Base-by-base conservation (phyloP, 2,329 filamentous ascomycete species). In the Periglandula ipomoeae region DNA sequence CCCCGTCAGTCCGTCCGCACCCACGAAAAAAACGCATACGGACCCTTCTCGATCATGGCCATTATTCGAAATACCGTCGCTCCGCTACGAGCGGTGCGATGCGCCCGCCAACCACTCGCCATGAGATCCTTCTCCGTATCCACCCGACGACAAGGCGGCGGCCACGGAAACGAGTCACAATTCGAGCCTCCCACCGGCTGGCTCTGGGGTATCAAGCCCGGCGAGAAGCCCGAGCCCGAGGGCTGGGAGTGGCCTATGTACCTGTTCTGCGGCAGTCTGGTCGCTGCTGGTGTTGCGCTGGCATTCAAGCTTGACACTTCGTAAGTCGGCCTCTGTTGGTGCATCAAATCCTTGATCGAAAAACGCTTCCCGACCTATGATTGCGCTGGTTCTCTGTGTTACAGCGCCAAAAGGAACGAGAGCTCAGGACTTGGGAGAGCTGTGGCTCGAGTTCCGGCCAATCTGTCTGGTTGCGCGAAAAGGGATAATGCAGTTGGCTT, bases 281-380 rank as follows among this genome's bases (percentile, higher is more conserved):
- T 81, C 24, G 74, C 89, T 56, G 84, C 83, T 48, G 81, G 79
- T 53, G 75, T 96, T 56, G 88, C 86, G 56, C 89, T 95, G 72
- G 89, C 88, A 54, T 97, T 93, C 68, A 97, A 97, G 82, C 93
- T 93, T 47, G 93, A 98, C 77, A 97, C 91, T 55, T 95, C 89
- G 93, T 98, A 78, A 74, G 90, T 89, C 24, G 20, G 20, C 27
- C 26, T 15, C 37, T 39, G 30, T 10, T 24, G 11, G 5, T 19
- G n/a, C 17, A 11, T 13, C 43, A 0, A 17, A 15, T 19, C 6
- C 5, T 11, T 13, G 9, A 19, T 20, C 37, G 37, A 20, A 17
- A 1, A 4, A 19, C 17, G 37, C n/a, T 11, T 34, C 32, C 32
- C 32, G n/a, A n/a, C n/a, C n/a, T n/a, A n/a, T n/a, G n/a, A n/a